Base-by-base conservation (phyloP, 129 eudicot species). In the Rutidosis leptorrhynchoides region DNA sequence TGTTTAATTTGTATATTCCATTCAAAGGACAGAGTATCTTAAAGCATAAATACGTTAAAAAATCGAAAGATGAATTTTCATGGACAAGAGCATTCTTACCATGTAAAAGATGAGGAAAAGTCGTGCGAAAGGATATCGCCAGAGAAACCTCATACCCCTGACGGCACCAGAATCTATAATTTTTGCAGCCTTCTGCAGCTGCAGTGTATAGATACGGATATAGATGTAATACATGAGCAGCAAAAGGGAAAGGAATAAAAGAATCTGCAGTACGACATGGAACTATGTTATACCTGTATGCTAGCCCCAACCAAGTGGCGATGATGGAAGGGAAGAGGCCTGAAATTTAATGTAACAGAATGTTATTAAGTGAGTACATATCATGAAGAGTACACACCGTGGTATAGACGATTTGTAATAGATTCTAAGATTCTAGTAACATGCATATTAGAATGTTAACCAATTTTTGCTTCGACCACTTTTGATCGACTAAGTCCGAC, bases 111-210 rank as follows among this genome's bases (percentile, higher is more conserved):
- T 74, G 53, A 94, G 81, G 68, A 85, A 58, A 75, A 94, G 70
- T 60, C 99, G 90, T 71, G 99, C 99, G 71, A 81, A 60, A 35
- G 99, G 99, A 72, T 94, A 90, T 60, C 95, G 97, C 99, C 97
- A 86, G 25, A 94, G 87, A 76, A 94, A 84, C 76, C 88, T 87
- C 58, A 96, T 94, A 55, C 88, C 97, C 77, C 99, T 81, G 64
- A 89, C 95, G 56, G 97, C 99, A 66, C 95, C 99, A 43, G 84
- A 74, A 81, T 94, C 99, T 54, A 94, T 64, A 35, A 89, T 67
- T 54, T 94, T 94, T 58, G 93, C 99, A 52, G 99, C 99, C 84
- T 84, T 94, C 74, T 87, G 95, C 76, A 94, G 64, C 99, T 94
- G 90, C 83, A 83, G 17, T 40, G 48, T n/a, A n/a, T n/a, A n/a